Evolutionary conservation across 2,329 filamentous ascomycete species (phyloP).

Genomic region (Talaromyces sp.): DNA sequence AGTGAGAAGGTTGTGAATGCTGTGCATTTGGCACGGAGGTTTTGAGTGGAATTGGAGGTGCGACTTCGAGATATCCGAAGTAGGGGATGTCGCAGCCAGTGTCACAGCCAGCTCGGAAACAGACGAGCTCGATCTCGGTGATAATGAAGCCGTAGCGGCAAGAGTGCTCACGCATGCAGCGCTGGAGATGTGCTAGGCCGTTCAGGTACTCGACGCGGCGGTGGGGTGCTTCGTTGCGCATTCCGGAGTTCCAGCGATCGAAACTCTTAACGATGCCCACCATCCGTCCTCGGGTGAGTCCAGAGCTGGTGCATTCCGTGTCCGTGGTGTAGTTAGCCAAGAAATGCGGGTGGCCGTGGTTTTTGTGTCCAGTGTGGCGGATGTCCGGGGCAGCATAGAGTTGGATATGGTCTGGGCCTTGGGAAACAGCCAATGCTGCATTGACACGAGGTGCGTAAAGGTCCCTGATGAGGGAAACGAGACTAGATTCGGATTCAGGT

Average conservation of each 20-base stretch:
- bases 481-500: conserved; percentile 75
- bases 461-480: conserved; percentile 73
- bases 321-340: conserved; percentile 58
- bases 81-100: conserved; percentile 66
- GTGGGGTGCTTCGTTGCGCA: conserved; percentile 82
- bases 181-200: conserved; percentile 81
- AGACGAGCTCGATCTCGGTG: conserved; percentile 91
- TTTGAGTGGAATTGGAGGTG: conserved; percentile 58
- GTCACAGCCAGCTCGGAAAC: conserved; percentile 76
- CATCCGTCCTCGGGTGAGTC: conserved; percentile 62
- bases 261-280: conserved; percentile 89
- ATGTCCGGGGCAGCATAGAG: conserved; percentile 46
- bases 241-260: conserved; percentile 92
- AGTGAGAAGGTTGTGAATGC: conserved; percentile 19
- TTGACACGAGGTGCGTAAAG: conserved; percentile 89
- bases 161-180: conserved; percentile 89
- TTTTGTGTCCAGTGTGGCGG: conserved; percentile 39
- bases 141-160: conserved; percentile 96
- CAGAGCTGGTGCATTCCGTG: conserved; percentile 51
- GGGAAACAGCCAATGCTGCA: conserved; percentile 75
- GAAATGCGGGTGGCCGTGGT: conserved; percentile 54
- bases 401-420: conserved; percentile 63
- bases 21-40: conserved; percentile 34
- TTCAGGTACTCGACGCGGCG: conserved; percentile 88
- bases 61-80: conserved; percentile 86